Conservation (phyloP, 306 rosid genomes). For the Arachis hypogaea region DNA sequence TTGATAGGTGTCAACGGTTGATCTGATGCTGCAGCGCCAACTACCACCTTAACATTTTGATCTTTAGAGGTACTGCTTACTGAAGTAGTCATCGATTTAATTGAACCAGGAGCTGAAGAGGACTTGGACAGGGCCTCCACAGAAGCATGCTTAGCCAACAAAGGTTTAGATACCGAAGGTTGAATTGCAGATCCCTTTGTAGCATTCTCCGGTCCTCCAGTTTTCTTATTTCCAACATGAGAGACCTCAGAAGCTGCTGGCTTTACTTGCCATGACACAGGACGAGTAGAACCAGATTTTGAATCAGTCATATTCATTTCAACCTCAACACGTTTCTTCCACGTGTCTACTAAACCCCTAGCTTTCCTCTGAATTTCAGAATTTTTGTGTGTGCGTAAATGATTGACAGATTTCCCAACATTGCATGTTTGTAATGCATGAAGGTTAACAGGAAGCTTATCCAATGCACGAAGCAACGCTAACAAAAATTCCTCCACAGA, state of each 20-base stretch:
- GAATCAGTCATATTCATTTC: constrained; percentile 83
- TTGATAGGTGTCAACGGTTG: constrained; percentile 58
- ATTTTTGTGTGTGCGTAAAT: constrained; percentile 77
- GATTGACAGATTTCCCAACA: constrained; percentile 89
- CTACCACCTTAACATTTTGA: constrained; percentile 49
- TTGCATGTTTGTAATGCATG: constrained; percentile 79
- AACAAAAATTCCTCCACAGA: constrained; percentile 84
- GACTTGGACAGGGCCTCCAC: constrained; percentile 61
- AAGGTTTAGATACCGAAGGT: constrained; percentile 54
- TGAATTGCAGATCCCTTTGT: constrained; percentile 58
- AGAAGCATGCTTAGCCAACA: constrained; percentile 55
- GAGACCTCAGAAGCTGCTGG: constrained; percentile 60
- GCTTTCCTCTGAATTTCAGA: constrained; percentile 89
- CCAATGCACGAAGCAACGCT: constrained; percentile 83
- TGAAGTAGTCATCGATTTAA: constrained; percentile 51
- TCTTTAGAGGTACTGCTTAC: constrained; percentile 59
- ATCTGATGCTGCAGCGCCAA: constrained; percentile 58
- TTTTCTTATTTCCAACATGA: constrained; percentile 62
- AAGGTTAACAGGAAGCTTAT: constrained; percentile 90
- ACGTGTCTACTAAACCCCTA: constrained; percentile 82
- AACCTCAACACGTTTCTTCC: constrained; percentile 91
- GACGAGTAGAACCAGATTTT: constrained; percentile 60
- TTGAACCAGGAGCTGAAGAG: constrained; percentile 66
- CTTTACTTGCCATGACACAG: constrained; percentile 67
- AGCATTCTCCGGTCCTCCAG: constrained; percentile 63